Evolutionary conservation across 371 early-diverging fungal species (phyloP).

Genomic region (Zychaea mexicana): DNA sequence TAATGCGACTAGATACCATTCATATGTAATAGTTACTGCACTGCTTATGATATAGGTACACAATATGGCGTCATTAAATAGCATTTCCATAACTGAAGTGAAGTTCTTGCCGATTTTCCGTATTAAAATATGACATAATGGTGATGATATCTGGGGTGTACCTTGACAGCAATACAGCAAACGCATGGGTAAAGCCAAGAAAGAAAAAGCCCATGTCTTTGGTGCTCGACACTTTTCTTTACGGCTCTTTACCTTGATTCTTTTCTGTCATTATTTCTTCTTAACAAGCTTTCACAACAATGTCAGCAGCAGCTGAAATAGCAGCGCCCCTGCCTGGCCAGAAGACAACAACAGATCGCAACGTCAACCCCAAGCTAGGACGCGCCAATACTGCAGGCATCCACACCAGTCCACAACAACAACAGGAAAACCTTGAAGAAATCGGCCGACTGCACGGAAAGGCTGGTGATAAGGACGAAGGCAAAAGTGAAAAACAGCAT

Average conservation of each 20-base stretch:
- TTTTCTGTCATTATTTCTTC: no score
- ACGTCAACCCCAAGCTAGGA: background rate
- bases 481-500: background rate
- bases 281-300: no score
- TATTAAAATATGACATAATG: background rate
- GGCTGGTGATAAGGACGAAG: background rate
- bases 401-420: background rate
- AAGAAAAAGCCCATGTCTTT: background rate
- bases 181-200: background rate
- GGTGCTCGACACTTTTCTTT: no score
- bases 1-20: no score
- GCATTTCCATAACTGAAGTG: no score
- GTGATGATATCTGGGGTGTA: background rate
- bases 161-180: background rate
- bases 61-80: no score
- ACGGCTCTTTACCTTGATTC: no score
- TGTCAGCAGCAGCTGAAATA: background rate
- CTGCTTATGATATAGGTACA: no score
- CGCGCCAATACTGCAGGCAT: background rate
- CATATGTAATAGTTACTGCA: no score
- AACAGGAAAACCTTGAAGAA: slow-evolving; percentile 1
- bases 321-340: background rate
- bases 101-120: background rate
- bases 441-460: background rate
- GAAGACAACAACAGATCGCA: background rate